Percentiles rank a stretch among this genome's conserved stretches.
Conservation (phyloP, 2,329 filamentous ascomycete species). For the Pyricularia sp. region DNA sequence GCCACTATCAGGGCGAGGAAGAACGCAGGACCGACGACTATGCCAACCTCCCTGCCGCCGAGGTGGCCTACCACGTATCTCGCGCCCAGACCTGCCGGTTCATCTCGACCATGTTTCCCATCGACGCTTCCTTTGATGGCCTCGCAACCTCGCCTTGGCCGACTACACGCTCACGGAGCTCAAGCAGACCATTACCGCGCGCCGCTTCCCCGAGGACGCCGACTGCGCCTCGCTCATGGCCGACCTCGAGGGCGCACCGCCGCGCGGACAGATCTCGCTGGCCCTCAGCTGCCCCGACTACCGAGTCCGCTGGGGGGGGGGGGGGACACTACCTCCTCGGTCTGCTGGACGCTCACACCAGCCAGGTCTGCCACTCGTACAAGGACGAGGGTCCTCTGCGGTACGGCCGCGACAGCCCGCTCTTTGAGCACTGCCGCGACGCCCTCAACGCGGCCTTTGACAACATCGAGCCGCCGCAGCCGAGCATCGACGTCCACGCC, state of each 20-base stretch:
- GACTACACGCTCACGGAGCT: not conserved
- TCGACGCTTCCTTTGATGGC: slow-evolving; percentile 11
- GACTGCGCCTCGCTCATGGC: slow-evolving; percentile 35
- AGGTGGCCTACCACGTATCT: slow-evolving; percentile 41
- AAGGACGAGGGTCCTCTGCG: slow-evolving; percentile 49
- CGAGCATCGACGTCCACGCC: slow-evolving; percentile 16
- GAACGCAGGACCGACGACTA: slow-evolving; percentile 12
- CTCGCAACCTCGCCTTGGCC: not conserved
- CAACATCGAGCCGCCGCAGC: slow-evolving; percentile 31
- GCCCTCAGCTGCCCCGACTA: slow-evolving; percentile 29
- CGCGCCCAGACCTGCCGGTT: slow-evolving; percentile 40
- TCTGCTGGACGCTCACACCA: slow-evolving; percentile 43
- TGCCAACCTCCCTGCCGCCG: slow-evolving; percentile 18
- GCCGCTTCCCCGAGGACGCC: slow-evolving; percentile 17
- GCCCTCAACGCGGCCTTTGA: slow-evolving; percentile 40
- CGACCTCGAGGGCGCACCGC: slow-evolving; percentile 34
- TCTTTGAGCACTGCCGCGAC: slow-evolving; percentile 42
- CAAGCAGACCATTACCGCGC: not conserved
- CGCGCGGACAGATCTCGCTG: slow-evolving; percentile 39
- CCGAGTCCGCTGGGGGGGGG: slow-evolving; percentile 46
- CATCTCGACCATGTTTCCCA: slow-evolving; percentile 33
- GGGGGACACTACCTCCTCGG: slow-evolving; percentile 49
- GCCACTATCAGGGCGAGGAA: not conserved
- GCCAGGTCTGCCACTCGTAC: slow-evolving; percentile 52
- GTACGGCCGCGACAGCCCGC: slow-evolving; percentile 39